Percentiles rank a stretch among this genome's conserved stretches.
These are phyloP conservation scores for Rhizodiscina lignyota DNA, from an alignment of 495 filamentous ascomycete species.

Conservation along the genomic window DNA sequence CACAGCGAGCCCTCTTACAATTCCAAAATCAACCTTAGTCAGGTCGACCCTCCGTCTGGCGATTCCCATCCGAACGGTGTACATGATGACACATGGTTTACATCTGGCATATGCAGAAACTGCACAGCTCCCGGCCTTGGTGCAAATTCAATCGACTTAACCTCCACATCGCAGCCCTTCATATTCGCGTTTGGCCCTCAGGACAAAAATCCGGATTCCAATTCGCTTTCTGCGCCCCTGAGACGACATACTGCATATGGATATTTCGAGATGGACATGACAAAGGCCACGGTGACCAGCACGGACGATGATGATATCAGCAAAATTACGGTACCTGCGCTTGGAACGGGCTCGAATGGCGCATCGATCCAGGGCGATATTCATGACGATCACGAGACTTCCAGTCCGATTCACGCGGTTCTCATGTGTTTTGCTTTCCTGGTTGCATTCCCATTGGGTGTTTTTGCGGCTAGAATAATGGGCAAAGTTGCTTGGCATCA, in stretches of 20 bases:
- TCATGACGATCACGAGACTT: constrained; percentile 16
- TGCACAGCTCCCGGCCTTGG: constrained; percentile 26
- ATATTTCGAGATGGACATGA: constrained; percentile 35
- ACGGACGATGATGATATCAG: constrained; percentile 4
- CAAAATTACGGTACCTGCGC: constrained; percentile 1
- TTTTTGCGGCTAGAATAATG: constrained; percentile 30
- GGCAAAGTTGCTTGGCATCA: constrained; percentile 32
- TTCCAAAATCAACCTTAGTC: constrained; percentile 21
- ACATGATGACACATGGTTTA: constrained; percentile 21
- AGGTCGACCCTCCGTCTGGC: constrained; percentile 11
- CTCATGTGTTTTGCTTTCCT: constrained; percentile 35
- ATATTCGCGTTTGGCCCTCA: constrained; percentile 39
- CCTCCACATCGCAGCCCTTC: constrained; percentile 25
- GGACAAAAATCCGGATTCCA: constrained; percentile 18
- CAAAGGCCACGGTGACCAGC: constrained; percentile 23
- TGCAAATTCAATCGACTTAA: constrained; percentile 25
- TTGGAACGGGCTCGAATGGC: constrained; percentile 2
- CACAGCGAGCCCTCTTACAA: constrained; percentile 32
- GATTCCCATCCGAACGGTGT: constrained; percentile 16
- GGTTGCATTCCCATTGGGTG: constrained; percentile 36
- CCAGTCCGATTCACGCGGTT: constrained; percentile 31
- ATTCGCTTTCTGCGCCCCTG: constrained; percentile 26
- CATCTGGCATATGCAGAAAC: constrained; percentile 31
- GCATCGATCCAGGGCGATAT: not conserved
- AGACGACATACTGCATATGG: constrained; percentile 38